A percentile compares a stretch with the other conserved stretches of the same genome.
Evolutionary conservation across 2,329 filamentous ascomycete species (phyloP).

Genomic region (Magnaporthiopsis rhizophila): DNA sequence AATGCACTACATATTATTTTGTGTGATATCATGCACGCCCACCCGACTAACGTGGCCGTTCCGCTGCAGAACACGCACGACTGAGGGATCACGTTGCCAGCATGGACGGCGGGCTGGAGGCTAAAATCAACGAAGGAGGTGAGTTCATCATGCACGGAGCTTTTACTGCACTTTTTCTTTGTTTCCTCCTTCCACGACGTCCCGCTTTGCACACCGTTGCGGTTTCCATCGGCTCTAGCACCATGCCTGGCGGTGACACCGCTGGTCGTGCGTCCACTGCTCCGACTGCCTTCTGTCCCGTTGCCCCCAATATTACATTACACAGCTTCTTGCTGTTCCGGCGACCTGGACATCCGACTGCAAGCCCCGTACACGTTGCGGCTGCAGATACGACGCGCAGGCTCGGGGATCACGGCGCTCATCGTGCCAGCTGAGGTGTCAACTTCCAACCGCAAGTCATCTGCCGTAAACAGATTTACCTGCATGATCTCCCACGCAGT

Average conservation of each 20-base stretch:
- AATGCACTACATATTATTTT: too few species aligned
- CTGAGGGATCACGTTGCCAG: conserved; percentile 80
- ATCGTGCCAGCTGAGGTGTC: conserved; percentile 7
- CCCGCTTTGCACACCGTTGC: conserved; percentile 7
- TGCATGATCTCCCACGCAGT: conserved; percentile 23
- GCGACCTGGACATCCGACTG: too few species aligned
- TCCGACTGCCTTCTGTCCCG: too few species aligned
- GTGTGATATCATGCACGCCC: too few species aligned
- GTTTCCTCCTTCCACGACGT: conserved; percentile 8
- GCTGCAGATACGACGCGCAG: conserved; percentile 2
- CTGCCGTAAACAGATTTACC: conserved; percentile 16
- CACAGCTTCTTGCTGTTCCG: neutral
- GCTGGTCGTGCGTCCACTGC: too few species aligned
- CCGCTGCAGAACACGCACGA: conserved; percentile 69
- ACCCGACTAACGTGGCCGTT: neutral
- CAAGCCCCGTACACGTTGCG: too few species aligned
- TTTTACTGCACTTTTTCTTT: conserved; percentile 17
- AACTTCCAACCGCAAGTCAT: conserved; percentile 12
- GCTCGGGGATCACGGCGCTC: neutral
- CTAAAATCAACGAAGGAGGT: conserved; percentile 90
- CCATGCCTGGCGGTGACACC: too few species aligned
- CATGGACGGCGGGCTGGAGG: conserved; percentile 87
- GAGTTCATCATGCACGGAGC: conserved; percentile 31
- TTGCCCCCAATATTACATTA: too few species aligned
- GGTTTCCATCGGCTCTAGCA: conserved; percentile 5